phyloP scores from a whole-genome alignment of 2,329 filamentous ascomycete genomes.

The Venturia aucupariae region DNA sequence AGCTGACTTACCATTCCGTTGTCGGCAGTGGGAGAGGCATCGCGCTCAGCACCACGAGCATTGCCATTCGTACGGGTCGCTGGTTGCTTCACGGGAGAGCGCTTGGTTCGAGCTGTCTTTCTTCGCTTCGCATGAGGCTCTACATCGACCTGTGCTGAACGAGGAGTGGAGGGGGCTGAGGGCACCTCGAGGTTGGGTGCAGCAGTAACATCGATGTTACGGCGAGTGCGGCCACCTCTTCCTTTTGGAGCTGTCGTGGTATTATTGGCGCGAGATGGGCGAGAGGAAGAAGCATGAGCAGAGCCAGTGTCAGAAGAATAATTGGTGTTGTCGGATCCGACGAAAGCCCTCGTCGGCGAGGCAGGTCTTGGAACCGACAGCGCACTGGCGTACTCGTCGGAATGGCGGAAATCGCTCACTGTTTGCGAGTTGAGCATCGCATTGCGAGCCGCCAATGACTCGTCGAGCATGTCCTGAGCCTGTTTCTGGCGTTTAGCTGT shows the following conservation, averaged over 20 bases:
- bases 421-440: not conserved
- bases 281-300: constrained; percentile 1
- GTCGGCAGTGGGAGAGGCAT: not conserved
- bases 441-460: not conserved
- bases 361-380: not conserved
- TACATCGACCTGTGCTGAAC: not conserved
- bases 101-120: constrained; percentile 12
- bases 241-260: not conserved
- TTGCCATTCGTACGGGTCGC: not conserved
- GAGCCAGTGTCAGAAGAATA: constrained; percentile 4
- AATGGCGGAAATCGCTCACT: not conserved
- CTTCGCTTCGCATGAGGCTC: constrained; percentile 8
- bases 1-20: not conserved
- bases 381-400: not conserved
- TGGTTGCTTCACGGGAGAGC: constrained; percentile 8
- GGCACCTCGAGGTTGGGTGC: not conserved
- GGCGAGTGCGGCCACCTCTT: not conserved
- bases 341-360: not conserved
- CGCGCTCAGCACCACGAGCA: not conserved
- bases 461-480: not conserved
- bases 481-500: constrained; percentile 7
- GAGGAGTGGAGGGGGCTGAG: constrained; percentile 10
- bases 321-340: not conserved
- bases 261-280: not conserved
- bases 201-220: constrained; percentile 9